Conservation (phyloP, 306 rosid genomes). For the Medicago ruthenica region DNA sequence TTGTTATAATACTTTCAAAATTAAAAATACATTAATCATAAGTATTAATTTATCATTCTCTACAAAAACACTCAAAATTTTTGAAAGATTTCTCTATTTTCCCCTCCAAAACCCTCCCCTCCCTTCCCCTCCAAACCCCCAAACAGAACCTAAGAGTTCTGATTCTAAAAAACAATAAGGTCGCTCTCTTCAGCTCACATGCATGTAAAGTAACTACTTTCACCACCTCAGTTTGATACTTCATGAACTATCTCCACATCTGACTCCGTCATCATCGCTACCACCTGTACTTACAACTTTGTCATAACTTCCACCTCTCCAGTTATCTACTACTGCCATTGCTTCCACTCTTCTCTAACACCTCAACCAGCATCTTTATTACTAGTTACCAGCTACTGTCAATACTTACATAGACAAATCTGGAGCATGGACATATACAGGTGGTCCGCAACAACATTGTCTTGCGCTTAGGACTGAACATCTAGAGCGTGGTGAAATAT, state of each 20-base stretch:
- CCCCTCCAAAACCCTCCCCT: too few relatives aligned
- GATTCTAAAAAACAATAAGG: too few relatives aligned
- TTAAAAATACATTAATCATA: too few relatives aligned
- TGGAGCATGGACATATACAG: neutral
- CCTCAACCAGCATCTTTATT: neutral
- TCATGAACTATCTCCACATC: slow-evolving; percentile 19
- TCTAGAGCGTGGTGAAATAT: neutral
- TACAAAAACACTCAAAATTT: too few relatives aligned
- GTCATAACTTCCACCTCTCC: neutral
- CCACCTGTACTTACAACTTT: neutral
- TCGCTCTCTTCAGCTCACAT: neutral
- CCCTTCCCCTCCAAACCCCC: too few relatives aligned
- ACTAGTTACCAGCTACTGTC: neutral
- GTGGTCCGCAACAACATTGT: neutral
- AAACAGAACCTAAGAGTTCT: too few relatives aligned
- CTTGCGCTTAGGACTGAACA: neutral
- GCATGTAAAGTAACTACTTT: neutral
- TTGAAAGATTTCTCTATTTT: too few relatives aligned
- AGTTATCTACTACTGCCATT: neutral
- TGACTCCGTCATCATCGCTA: neutral
- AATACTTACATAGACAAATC: neutral
- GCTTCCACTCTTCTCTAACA: slow-evolving; percentile 3
- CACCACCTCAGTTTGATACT: slow-evolving; percentile 13
- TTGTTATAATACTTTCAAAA: too few relatives aligned
- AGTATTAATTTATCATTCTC: too few relatives aligned